phyloP scores from a whole-genome alignment of 2,329 filamentous ascomycete species.

The Xylariaceae sp. region DNA sequence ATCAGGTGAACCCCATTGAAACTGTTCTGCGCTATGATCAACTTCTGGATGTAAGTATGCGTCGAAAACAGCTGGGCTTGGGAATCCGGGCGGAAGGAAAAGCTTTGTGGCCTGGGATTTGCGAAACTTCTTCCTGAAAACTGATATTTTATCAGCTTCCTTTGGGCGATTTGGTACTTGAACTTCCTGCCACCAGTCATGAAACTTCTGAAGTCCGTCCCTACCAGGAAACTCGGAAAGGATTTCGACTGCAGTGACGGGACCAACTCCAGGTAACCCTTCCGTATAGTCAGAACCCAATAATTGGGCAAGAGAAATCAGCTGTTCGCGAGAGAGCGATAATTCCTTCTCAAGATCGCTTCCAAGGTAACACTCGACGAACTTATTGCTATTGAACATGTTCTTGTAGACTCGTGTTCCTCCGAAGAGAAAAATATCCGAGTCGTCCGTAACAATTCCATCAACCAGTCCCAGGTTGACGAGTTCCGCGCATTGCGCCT shows the following conservation, averaged over 20 bases:
- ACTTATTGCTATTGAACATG: constrained; percentile 99
- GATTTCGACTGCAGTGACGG: constrained; percentile 93
- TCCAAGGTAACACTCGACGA: constrained; percentile 92
- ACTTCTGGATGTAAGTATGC: constrained; percentile 90
- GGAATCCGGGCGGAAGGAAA: constrained; percentile 83
- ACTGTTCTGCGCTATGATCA: constrained; percentile 76
- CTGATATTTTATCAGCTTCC: constrained; percentile 62
- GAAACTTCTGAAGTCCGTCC: constrained; percentile 73
- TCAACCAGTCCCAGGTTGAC: constrained; percentile 88
- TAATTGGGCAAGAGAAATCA: constrained; percentile 89
- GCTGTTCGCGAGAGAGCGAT: constrained; percentile 81
- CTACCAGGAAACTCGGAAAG: constrained; percentile 81
- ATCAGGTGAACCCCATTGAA: constrained; percentile 96
- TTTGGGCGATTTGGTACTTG: constrained; percentile 72
- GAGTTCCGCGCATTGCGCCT: constrained; percentile 95
- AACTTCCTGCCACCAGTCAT: constrained; percentile 84
- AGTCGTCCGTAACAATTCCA: constrained; percentile 97
- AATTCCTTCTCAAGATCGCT: constrained; percentile 88
- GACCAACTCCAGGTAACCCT: constrained; percentile 86
- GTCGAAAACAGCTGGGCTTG: constrained; percentile 76
- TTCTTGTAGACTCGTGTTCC: constrained; percentile 98
- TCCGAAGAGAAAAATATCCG: constrained; percentile 94
- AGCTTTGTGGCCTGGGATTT: constrained; percentile 80
- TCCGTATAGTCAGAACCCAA: constrained; percentile 96
- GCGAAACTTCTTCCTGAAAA: constrained; percentile 87